phyloP scores from a whole-genome alignment of 371 early-diverging fungal genomes.

The Zopfochytrium polystomum region DNA sequence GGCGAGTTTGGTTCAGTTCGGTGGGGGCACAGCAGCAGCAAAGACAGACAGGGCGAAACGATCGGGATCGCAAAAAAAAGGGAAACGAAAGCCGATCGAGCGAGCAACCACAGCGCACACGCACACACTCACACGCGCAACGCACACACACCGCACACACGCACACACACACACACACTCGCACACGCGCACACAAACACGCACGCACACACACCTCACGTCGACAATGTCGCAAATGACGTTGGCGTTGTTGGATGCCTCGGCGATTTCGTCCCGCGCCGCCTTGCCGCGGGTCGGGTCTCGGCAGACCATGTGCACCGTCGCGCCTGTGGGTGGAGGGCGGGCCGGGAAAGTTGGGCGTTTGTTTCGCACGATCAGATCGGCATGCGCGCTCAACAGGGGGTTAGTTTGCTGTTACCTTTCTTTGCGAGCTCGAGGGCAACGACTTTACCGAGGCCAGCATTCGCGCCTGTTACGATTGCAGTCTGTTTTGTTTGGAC shows the following conservation, averaged over 20 bases:
- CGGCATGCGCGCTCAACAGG: slow-evolving; percentile 12
- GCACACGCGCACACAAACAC: too few relatives aligned
- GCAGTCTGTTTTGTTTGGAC: background rate
- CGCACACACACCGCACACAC: too few relatives aligned
- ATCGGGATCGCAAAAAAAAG: too few relatives aligned
- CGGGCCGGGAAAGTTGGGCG: background rate
- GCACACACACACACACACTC: too few relatives aligned
- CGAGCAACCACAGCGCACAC: too few relatives aligned
- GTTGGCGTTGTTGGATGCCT: background rate
- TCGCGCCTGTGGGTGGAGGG: background rate
- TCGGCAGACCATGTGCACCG: slow-evolving; percentile 10
- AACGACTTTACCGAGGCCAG: slow-evolving; percentile 22
- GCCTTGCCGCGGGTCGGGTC: slow-evolving; percentile 2
- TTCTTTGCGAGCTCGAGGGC: slow-evolving; percentile 19
- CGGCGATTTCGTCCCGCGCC: slow-evolving; percentile 10
- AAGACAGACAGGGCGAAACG: too few relatives aligned
- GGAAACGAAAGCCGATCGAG: too few relatives aligned
- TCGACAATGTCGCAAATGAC: slow-evolving; percentile 15
- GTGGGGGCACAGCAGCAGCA: too few relatives aligned
- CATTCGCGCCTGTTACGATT: slow-evolving; percentile 28
- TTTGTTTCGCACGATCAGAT: too few relatives aligned
- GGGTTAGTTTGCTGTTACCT: too few relatives aligned
- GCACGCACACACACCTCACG: slow-evolving; percentile 5
- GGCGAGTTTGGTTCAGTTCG: too few relatives aligned
- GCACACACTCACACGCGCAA: too few relatives aligned